Conservation (phyloP, 2,329 filamentous ascomycete genomes). For the Ascosphaera apis region DNA sequence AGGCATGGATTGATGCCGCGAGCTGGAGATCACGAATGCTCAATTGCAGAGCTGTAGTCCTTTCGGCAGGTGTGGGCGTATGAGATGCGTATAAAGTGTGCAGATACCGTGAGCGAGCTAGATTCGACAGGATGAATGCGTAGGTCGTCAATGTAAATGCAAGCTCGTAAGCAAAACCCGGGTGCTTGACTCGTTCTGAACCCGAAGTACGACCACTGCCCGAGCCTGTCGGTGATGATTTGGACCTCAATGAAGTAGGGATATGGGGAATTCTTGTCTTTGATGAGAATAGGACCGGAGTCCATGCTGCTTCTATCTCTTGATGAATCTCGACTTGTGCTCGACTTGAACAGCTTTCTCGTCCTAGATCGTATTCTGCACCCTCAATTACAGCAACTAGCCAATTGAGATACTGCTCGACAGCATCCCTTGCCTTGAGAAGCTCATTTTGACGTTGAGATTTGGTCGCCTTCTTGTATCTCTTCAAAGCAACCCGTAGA, state of each 20-base stretch:
- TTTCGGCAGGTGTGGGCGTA: conserved; percentile 41
- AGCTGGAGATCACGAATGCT: conserved; percentile 60
- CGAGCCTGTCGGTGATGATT: conserved; percentile 27
- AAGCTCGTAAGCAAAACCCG: conserved; percentile 61
- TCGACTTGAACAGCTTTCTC: conserved; percentile 1
- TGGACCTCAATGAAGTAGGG: conserved; percentile 2
- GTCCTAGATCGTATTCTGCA: not conserved
- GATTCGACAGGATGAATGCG: conserved; percentile 47
- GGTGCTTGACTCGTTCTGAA: conserved; percentile 37
- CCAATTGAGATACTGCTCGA: not conserved
- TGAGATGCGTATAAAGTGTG: conserved; percentile 43
- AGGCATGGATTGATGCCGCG: conserved; percentile 55
- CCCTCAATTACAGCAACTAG: not conserved
- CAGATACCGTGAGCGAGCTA: conserved; percentile 49
- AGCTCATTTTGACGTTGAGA: not conserved
- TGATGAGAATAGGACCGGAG: conserved; percentile 39
- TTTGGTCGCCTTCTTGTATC: conserved; percentile 42
- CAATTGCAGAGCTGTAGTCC: conserved; percentile 43
- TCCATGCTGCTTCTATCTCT: conserved; percentile 54
- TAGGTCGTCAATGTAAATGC: conserved; percentile 57
- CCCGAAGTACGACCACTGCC: conserved; percentile 1
- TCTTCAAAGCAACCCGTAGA: conserved; percentile 63
- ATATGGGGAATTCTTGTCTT: conserved; percentile 22
- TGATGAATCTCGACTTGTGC: conserved; percentile 46
- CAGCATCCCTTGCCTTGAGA: not conserved